Conservation (phyloP, 2,329 filamentous ascomycete species). For the Plectosphaerella plurivora region DNA sequence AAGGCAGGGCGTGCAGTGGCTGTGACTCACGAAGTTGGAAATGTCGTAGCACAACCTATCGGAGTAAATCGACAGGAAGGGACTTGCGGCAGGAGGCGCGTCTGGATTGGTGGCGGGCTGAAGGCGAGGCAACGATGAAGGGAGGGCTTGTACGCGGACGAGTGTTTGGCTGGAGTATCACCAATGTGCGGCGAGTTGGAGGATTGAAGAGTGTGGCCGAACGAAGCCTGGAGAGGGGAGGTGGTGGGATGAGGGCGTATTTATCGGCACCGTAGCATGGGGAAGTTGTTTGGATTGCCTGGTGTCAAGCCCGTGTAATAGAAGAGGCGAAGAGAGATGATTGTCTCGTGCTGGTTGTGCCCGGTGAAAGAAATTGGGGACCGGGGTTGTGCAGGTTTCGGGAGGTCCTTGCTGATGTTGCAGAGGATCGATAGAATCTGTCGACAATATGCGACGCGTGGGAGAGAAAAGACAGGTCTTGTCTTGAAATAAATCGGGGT, state of each 20-base stretch:
- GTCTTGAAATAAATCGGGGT: conserved; percentile 2
- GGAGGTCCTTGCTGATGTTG: conserved; percentile 7
- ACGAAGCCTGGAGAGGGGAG: conserved; percentile 15
- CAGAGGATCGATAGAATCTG: conserved; percentile 1
- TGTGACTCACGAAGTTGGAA: conserved; percentile 14
- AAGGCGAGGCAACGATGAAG: conserved; percentile 13
- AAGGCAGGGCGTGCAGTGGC: conserved; percentile 9
- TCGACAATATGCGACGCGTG: not conserved
- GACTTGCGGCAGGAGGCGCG: conserved; percentile 1
- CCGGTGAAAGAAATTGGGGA: conserved; percentile 4
- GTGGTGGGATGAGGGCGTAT: conserved; percentile 22
- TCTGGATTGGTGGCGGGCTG: conserved; percentile 12
- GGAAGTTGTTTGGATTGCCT: conserved; percentile 1
- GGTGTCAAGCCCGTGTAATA: not conserved
- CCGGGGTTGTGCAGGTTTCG: conserved; percentile 13
- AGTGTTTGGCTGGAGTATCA: conserved; percentile 20
- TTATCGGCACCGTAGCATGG: conserved; percentile 15
- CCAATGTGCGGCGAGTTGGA: conserved; percentile 28
- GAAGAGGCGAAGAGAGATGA: not conserved
- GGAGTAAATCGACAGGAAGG: conserved; percentile 6
- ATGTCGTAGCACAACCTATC: conserved; percentile 11
- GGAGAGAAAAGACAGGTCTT: conserved; percentile 4
- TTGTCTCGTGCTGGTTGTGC: not conserved
- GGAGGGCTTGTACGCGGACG: conserved; percentile 21
- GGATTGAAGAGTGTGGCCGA: conserved; percentile 17